Conservation (phyloP, 768 basidiomycete species). For the Harrya chromipes region DNA sequence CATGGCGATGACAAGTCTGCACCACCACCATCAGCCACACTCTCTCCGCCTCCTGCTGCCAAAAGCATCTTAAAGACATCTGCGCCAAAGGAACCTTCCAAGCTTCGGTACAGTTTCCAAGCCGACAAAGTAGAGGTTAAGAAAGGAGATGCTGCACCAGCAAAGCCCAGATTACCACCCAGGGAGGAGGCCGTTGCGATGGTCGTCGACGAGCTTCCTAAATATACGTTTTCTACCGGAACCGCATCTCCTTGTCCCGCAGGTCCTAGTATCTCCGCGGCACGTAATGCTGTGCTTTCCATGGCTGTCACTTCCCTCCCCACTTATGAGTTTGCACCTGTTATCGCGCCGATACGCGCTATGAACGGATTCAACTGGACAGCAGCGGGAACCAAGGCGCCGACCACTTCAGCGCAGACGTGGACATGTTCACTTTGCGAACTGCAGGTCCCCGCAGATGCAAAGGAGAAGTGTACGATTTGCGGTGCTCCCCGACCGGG, state of each 20-base stretch:
- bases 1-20: slow-evolving; percentile 16
- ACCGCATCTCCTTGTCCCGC: slow-evolving; percentile 12
- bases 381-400: slow-evolving; percentile 55
- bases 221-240: slow-evolving; percentile 28
- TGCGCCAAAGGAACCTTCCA: slow-evolving; percentile 74
- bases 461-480: slow-evolving; percentile 42
- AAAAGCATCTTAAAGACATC: slow-evolving; percentile 43
- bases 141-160: slow-evolving; percentile 12
- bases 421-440: slow-evolving; percentile 62
- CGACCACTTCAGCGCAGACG: slow-evolving; percentile 24
- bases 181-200: slow-evolving; percentile 29
- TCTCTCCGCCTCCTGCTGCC: slow-evolving; percentile 23
- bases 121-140: slow-evolving; percentile 45
- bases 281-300: slow-evolving; percentile 38
- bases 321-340: slow-evolving; percentile 33
- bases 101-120: slow-evolving; percentile 69
- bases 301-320: slow-evolving; percentile 46
- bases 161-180: slow-evolving; percentile 25
- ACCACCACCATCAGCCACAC: not conserved
- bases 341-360: slow-evolving; percentile 16
- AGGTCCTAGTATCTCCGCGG: slow-evolving; percentile 20
- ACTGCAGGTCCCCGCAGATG: slow-evolving; percentile 36
- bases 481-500: slow-evolving; percentile 43
- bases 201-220: slow-evolving; percentile 33
- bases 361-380: slow-evolving; percentile 55